Evolutionary conservation across 164 flowering plant genomes (phyloP).

Genomic region (Stephania yunnanensis): DNA sequence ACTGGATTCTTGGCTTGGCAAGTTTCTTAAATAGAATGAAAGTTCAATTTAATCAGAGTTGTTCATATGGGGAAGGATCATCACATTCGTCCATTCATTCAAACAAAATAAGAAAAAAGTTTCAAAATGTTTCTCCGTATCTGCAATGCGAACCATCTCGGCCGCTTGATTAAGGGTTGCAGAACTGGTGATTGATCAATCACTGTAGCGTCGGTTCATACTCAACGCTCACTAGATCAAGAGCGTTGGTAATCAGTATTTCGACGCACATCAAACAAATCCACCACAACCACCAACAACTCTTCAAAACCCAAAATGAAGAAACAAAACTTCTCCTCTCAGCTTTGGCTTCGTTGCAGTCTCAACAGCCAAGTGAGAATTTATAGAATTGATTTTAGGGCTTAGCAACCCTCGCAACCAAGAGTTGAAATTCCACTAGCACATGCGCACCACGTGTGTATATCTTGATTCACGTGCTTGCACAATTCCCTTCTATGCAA

Average conservation of each 20-base stretch:
- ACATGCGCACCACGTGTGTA: too few species aligned
- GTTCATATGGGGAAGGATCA: conserved; percentile 7
- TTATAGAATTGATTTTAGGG: too few species aligned
- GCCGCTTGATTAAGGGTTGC: not conserved
- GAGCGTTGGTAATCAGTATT: conserved; percentile 7
- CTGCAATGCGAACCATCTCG: not conserved
- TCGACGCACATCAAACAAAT: conserved; percentile 4
- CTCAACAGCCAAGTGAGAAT: too few species aligned
- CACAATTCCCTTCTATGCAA: too few species aligned
- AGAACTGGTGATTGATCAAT: not conserved
- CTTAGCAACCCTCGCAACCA: not conserved
- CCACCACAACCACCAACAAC: not conserved
- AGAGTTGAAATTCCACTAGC: too few species aligned
- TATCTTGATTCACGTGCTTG: too few species aligned
- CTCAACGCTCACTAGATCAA: not conserved
- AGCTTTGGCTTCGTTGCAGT: too few species aligned
- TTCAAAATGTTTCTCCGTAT: not conserved
- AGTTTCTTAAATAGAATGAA: not conserved
- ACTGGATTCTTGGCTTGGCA: not conserved
- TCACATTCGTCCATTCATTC: not conserved
- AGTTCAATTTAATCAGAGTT: not conserved
- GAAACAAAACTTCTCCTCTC: not conserved
- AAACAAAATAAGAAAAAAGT: not conserved
- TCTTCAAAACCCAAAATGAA: too few species aligned
- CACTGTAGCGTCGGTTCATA: conserved; percentile 4